Base-by-base conservation (phyloP, 1,139 yeast species). In the Taiozyma sp. region DNA sequence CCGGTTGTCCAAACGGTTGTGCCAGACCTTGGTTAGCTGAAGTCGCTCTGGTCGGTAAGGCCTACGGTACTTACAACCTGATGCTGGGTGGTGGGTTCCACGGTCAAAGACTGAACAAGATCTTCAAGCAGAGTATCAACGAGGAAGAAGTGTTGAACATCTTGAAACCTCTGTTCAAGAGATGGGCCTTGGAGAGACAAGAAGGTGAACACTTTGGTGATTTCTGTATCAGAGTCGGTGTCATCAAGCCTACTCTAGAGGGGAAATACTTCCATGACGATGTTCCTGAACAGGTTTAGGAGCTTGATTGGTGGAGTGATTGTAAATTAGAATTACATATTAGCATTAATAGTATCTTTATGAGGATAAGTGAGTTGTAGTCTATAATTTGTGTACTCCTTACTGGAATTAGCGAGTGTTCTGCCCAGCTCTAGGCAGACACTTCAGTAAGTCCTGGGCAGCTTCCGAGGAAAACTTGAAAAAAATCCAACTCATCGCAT, bases 1-100 rank as follows among this genome's bases (percentile, higher is more conserved):
- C 98, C 44, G 99, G 99, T 56, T 93, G 99, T 79, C 97, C 98
- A 52, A 93, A 93, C 69, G 99, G 98, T 59, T 93, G 99, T 77
- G 93, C 99, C 29, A 84, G 99, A 70, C 98, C 98, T 24, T 93
- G 97, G 97, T 74, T 93, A 50, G 98, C 97, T 4, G 99, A 93
- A 71, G 83, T 93, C 53, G 98, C 98, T 0, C 77, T 90, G 55
- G 96, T 93, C 50, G 99, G 99, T 70, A 93, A 93, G 70, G 97
- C 98, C 0, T 81, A 78, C 56, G 96, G 96, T 49, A 92, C 96
- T 13, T 93, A 93, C 73, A 93, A 93, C 70, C 78, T 93, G 71
- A 79, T 91, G 90, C 79, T 93, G 62, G 99, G 99, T 62, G 99
- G 99, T 67, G 97, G 97, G 43, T 93, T 87, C 70, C 88, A 87